phyloP scores from a whole-genome alignment of 257 asterid species.

The Ballota nigra region DNA sequence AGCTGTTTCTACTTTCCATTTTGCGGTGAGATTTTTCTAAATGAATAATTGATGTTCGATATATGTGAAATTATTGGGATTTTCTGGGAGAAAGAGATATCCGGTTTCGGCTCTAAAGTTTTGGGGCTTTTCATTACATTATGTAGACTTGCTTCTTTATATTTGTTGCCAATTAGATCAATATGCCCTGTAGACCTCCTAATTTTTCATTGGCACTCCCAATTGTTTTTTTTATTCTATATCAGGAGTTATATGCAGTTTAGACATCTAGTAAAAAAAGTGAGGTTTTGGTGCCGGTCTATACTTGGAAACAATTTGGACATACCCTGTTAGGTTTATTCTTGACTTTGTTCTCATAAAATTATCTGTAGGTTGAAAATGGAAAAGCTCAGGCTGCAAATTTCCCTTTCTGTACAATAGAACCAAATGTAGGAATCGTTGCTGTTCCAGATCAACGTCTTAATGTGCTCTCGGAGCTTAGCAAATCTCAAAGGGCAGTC shows the following conservation, averaged over 20 bases:
- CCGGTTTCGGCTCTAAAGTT: not conserved
- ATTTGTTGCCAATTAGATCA: conserved; percentile 20
- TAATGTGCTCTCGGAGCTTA: conserved; percentile 71
- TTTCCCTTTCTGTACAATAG: conserved; percentile 94
- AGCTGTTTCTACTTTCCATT: not conserved
- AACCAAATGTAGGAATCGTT: conserved; percentile 92
- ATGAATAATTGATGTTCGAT: not conserved
- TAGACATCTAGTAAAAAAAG: not conserved
- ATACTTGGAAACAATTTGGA: conserved; percentile 1
- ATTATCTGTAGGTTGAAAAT: conserved; percentile 78
- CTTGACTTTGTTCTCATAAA: not conserved
- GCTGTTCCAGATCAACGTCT: conserved; percentile 96
- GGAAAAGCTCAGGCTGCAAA: conserved; percentile 99
- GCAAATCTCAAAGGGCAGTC: conserved; percentile 83
- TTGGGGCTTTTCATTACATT: not conserved
- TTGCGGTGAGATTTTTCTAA: not conserved
- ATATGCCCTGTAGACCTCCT: not conserved
- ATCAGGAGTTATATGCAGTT: not conserved
- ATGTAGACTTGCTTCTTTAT: not conserved
- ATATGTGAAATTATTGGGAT: not conserved
- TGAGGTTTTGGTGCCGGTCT: conserved; percentile 8
- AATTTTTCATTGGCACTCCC: not conserved
- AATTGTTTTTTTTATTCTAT: not conserved
- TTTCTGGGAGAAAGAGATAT: not conserved
- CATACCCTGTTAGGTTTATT: not conserved